phyloP scores from a whole-genome alignment of 352 stramenopile genomes.

The Phytophthora palmivora region DNA sequence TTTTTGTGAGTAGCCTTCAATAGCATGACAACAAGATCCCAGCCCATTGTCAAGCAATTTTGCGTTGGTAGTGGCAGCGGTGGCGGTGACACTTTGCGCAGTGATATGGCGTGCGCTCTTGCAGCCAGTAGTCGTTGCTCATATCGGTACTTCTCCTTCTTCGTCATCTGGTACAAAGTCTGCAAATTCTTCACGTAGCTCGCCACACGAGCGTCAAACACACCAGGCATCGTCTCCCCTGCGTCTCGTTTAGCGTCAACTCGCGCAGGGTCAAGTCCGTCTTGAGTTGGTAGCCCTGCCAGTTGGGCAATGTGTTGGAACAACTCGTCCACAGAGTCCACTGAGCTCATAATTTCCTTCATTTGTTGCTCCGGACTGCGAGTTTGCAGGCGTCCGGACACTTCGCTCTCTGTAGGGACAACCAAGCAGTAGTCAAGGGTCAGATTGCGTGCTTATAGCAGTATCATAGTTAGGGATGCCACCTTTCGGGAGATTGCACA shows the following conservation, averaged over 20 bases:
- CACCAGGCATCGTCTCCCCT: slow-evolving; percentile 35
- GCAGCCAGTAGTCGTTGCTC: slow-evolving; percentile 71
- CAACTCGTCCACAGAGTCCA: slow-evolving; percentile 80
- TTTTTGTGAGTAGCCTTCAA: slow-evolving; percentile 71
- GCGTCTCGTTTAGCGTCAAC: slow-evolving; percentile 22
- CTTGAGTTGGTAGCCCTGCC: slow-evolving; percentile 38
- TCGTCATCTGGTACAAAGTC: slow-evolving; percentile 73
- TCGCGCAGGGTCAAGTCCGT: slow-evolving; percentile 19
- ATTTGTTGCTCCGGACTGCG: slow-evolving; percentile 65
- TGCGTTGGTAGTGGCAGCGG: slow-evolving; percentile 83
- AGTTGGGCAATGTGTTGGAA: slow-evolving; percentile 85
- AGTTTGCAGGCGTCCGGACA: slow-evolving; percentile 27
- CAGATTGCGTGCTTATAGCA: background rate
- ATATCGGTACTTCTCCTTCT: slow-evolving; percentile 84
- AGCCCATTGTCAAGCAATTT: slow-evolving; percentile 86
- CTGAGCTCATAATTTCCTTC: slow-evolving; percentile 75
- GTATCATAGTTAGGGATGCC: too few species aligned
- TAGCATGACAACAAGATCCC: slow-evolving; percentile 80
- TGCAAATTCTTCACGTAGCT: slow-evolving; percentile 81
- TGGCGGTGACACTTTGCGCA: slow-evolving; percentile 74
- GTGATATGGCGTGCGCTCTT: slow-evolving; percentile 60
- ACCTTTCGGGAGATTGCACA: slow-evolving; percentile 72
- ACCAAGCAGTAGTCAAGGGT: background rate
- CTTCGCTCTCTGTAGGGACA: slow-evolving; percentile 44
- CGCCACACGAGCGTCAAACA: slow-evolving; percentile 75